phyloP scores from a whole-genome alignment of 345 rosid genomes.

The Cochlearia excelsa region DNA sequence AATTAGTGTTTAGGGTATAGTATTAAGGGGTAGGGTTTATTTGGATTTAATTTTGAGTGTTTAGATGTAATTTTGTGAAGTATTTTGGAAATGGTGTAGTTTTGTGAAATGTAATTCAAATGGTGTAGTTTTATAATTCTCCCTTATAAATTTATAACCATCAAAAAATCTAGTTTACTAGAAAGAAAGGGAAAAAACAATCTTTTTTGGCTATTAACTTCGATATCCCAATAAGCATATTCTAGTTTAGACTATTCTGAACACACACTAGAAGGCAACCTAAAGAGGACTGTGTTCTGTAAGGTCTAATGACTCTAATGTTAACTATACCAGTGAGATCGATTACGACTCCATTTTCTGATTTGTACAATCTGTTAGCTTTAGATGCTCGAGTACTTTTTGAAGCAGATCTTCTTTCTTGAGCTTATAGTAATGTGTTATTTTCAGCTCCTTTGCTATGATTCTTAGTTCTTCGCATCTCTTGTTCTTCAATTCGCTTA shows the following conservation, averaged over 20 bases:
- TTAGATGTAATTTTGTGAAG: too few relatives aligned
- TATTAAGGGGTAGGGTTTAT: too few relatives aligned
- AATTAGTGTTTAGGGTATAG: too few relatives aligned
- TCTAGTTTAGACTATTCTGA: constrained; percentile 14
- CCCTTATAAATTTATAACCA: too few relatives aligned
- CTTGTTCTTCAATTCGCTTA: constrained; percentile 41
- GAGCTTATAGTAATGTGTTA: constrained; percentile 46
- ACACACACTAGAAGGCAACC: constrained; percentile 13
- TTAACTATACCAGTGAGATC: constrained; percentile 34
- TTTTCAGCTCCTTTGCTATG: constrained; percentile 50
- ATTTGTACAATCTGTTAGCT: constrained; percentile 34
- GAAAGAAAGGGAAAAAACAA: background rate
- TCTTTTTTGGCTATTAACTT: constrained; percentile 1
- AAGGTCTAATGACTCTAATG: constrained; percentile 17
- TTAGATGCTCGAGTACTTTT: constrained; percentile 30
- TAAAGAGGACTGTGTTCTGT: constrained; percentile 23
- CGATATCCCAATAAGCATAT: constrained; percentile 16
- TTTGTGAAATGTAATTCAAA: too few relatives aligned
- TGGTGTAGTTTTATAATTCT: too few relatives aligned
- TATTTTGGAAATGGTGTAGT: too few relatives aligned
- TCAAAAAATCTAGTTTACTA: background rate
- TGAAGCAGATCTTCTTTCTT: constrained; percentile 48
- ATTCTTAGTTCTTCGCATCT: constrained; percentile 46
- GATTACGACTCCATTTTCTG: constrained; percentile 23
- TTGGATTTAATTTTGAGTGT: too few relatives aligned